Evolutionary conservation across 495 filamentous ascomycete genomes (phyloP), one percentile per base, ranked within the genome.

Genomic region (Hypoxylon rickii): DNA sequence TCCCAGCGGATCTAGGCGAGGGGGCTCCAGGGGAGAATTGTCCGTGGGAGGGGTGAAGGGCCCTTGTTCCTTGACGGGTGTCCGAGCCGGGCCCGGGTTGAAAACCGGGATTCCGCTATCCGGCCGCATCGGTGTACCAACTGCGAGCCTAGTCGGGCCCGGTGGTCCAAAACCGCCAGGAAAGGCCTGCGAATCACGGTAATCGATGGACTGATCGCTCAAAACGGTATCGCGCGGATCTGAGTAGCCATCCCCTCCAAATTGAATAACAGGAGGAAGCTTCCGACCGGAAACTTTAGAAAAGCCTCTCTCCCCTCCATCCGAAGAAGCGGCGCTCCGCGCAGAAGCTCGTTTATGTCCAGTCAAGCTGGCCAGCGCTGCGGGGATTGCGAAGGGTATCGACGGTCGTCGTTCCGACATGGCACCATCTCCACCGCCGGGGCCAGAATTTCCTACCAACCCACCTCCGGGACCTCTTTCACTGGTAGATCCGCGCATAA

Each of bases 191-290:
- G 77, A 82, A 38, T 79, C 76, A 8, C 77, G 66, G 56, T 79
- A 82, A 22, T 77, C 79, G 32, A 75, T 71, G 22, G 78, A 76
- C 40, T 66, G 65, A 41, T 71, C 73, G 61, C 74, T 78, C 51
- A 77, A 56, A 16, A 73, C 54, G 49, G 75, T 79, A 19, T 65
- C 72, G 52, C 70, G 70, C n/a, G 76, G 72, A 44, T 83, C 86
- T 51, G 81, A 81, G 62, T 85, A 90, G 2, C 87, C 87, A 66
- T 90, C 85, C 15, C 87, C 86, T 37, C 88, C 86, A 26, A 80
- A 80, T 31, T 82, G 78, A 26, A 90, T 71, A 3, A 90, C 87
- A 12, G 89, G 84, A 3, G 81, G 77, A n/a, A 92, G 72, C 59
- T 90, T 90, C 45, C 83, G 78, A 26, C 89, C 89, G 4, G 87